Evolutionary conservation across 257 asterid genomes (phyloP), one percentile per base, ranked within the genome.

Genomic region (Gentiana straminea): DNA sequence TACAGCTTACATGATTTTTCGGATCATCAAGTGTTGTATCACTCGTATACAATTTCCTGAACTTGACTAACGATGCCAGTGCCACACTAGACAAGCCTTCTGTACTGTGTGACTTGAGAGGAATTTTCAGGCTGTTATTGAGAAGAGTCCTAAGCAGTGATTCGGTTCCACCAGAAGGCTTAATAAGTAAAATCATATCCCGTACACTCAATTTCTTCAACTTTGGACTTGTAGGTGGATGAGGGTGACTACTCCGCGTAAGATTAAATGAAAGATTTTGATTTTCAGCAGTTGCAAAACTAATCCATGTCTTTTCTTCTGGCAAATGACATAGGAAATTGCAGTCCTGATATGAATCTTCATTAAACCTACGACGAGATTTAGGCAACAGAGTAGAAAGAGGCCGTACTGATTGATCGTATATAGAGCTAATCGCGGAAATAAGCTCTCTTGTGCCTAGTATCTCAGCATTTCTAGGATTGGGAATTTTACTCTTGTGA

Each of bases 361-460:
- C 24, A 59, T 67, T 64, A 68, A 46, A 55, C 2, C 58, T 73
- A 36, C 77, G 57, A 15, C 67, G 73, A 52, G 65, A 58, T 66
- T 74, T 76, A 15, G 86, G 62, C 51, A 77, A 64, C 63, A 82
- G 63, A 58, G 59, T 51, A 37, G 96, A 74, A 59, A 87, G 80
- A 43, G 92, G 89, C 67, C 74, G 69, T 33, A 62, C 69, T 61
- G 86, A 84, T 65, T 49, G 54, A 64, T 64, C 55, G 94, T 94
- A 87, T 35, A 79, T 73, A 71, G 72, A 55, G 54, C 83, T 75
- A 59, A 74, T 78, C 13, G 94, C 86, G 47, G 95, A 78, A 69
- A 87, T 69, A 35, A 91, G 77, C 63, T 84, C 94, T 3, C 74
- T 3, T 15, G 93, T 81, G 84, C 88, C 78, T 61, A 85, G 59